Base-by-base conservation (phyloP, 78 protist species). In the Dictyostelium firmibasis region DNA sequence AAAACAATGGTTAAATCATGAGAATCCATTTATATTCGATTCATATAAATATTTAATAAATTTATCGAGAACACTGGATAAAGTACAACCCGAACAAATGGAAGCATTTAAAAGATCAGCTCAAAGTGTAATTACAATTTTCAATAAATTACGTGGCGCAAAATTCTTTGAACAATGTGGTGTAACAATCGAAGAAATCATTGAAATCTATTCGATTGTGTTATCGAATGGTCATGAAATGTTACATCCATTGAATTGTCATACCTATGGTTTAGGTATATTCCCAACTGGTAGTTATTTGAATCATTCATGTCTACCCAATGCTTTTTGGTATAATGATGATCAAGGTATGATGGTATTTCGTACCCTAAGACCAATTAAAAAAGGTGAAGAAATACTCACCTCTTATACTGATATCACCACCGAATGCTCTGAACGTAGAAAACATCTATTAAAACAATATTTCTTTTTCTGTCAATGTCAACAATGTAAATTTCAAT, bases 271-370 rank as follows among this genome's bases (percentile, higher is more conserved):
- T 0, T 25, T 75, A 0, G 94, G 94, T 23, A 89, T 89, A 74
- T 89, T 64, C 74, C 94, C 94, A 16, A 89, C 94, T 7, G 94
- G 81, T 18, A 43, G 86, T 3, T 89, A 89, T 25, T 29, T 89
- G 8, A 89, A 89, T 25, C 94, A 89, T n/a, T 81, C 94, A 18
- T 89, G 94, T 81, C 10, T 33, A 35, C 94, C 94, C 0, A 89
- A 89, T 81, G 38, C 84, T 1, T 31, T 44, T 67, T 89, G 94
- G 94, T 69, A 89, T 77, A 81, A 64, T 31, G 94, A 89, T 47
- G 83, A 78, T 23, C 36, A 78, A 10, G 94, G 94, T 25, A 78
- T 89, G 86, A 78, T 89, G 23, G 64, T 60, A 13, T 64, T 67
- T 20, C 29, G 78, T 4, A 81, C 69, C 8, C 27, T 29, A 6